Evolutionary conservation across 2,329 filamentous ascomycete species (phyloP), one percentile per base, ranked within the genome.

Genomic region (Trichoderma asperellum): DNA sequence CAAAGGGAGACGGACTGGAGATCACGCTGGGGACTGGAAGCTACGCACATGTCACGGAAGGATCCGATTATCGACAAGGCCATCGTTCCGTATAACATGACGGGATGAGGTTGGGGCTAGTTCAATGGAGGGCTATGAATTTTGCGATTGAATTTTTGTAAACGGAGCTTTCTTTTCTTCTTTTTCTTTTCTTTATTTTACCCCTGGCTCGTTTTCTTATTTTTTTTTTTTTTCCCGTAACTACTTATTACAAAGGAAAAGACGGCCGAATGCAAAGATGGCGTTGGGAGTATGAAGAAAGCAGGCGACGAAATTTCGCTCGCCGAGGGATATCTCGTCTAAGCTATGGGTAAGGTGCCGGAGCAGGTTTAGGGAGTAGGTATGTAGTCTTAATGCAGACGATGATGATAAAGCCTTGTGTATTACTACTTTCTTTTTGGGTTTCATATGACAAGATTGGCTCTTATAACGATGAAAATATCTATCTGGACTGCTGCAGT

Each of bases 1-100:
- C 81, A 81, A 12, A 84, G 86, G 67, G 92, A 97, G 79, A 79
- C 81, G 70, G 81, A 86, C 66, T 98, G 94, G 92, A 92, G 92
- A 78, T 83, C 80, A 37, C 86, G 85, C 72, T 97, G 94, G 93
- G 87, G 87, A 18, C 85, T 87, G 5, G 94, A 97, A 80, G 83
- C 79, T 43, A 80, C 84, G 11, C 87, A 88, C 69, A 83, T 80
- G 70, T 82, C 83, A 49, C 82, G 88, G 66, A 80, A 83, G 59
- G 77, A 82, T 60, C 88, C 87, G 1, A 77, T 85, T 52, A 89
- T 91, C 71, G 88, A 91, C 79, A 90, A 90, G 79, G 87, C 87
- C 2, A 85, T 89, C 73, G 87, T 89, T 68, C 86, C 87, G 16
- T 89, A 87, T 73, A 83, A 81, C 58, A 85, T 84, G 81, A 71